phyloP scores from a whole-genome alignment of 345 rosid genomes.

The Psidium guajava region DNA sequence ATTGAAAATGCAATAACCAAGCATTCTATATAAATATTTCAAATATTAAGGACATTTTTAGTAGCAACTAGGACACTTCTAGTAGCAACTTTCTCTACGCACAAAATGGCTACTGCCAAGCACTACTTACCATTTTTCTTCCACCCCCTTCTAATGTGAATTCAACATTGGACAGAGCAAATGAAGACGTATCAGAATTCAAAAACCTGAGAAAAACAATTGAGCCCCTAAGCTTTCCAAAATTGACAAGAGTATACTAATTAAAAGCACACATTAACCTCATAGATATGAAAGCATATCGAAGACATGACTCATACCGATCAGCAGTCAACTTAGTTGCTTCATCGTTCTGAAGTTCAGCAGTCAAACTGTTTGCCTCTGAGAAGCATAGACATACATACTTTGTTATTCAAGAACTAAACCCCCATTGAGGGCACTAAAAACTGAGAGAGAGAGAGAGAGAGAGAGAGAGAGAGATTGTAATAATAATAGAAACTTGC shows the following conservation, averaged over 20 bases:
- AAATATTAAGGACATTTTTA: neutral
- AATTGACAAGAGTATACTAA: neutral
- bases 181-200: conserved; percentile 29
- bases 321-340: conserved; percentile 18
- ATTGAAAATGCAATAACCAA: neutral
- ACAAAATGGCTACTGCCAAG: neutral
- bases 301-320: conserved; percentile 16
- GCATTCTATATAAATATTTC: neutral
- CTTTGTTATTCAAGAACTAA: neutral
- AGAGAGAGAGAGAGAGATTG: neutral
- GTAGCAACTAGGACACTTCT: neutral
- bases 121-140: conserved; percentile 51
- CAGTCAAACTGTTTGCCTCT: conserved; percentile 42
- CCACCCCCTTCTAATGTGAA: conserved; percentile 53
- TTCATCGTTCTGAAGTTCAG: conserved; percentile 30
- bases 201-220: conserved; percentile 36
- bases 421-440: neutral
- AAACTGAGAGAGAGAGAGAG: neutral
- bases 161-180: conserved; percentile 62
- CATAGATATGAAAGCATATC: neutral
- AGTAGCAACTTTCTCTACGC: neutral
- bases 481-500: conserved; percentile 16
- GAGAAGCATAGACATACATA: conserved; percentile 3
- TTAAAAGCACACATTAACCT: neutral
- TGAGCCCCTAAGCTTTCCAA: neutral